Evolutionary conservation across 768 basidiomycete genomes (phyloP).

Genomic region (Podaxis sp.): DNA sequence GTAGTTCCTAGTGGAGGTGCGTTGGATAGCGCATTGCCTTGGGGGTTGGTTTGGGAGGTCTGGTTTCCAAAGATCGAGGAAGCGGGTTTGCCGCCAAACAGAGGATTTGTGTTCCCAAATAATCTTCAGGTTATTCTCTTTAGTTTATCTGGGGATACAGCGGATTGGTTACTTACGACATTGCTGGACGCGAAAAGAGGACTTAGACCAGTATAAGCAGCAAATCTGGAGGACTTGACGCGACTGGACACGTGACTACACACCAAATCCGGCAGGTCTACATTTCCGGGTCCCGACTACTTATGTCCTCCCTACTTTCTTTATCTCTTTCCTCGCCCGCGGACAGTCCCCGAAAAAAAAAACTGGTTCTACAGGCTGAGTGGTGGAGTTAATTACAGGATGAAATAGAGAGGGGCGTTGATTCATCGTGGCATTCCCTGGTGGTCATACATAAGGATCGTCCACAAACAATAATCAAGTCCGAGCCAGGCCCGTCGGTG

Average conservation of each 20-base stretch:
- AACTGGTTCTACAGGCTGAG: no score
- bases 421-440: no score
- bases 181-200: background rate
- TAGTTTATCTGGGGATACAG: background rate
- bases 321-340: no score
- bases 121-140: background rate
- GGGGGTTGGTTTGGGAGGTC: constrained; percentile 27
- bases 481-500: no score
- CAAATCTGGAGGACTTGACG: background rate
- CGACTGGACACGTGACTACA: background rate
- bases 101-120: constrained; percentile 17
- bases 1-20: constrained; percentile 19
- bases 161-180: constrained; percentile 2
- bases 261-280: background rate
- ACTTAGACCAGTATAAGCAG: background rate
- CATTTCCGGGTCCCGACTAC: background rate
- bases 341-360: no score
- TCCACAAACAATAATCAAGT: no score
- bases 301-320: no score
- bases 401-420: no score
- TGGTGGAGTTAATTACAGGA: no score
- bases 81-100: constrained; percentile 10
- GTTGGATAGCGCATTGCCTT: constrained; percentile 10
- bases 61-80: constrained; percentile 38
- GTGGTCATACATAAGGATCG: no score